Base-by-base conservation (phyloP, 768 basidiomycete genomes). In the Butyriboletus loyo region DNA sequence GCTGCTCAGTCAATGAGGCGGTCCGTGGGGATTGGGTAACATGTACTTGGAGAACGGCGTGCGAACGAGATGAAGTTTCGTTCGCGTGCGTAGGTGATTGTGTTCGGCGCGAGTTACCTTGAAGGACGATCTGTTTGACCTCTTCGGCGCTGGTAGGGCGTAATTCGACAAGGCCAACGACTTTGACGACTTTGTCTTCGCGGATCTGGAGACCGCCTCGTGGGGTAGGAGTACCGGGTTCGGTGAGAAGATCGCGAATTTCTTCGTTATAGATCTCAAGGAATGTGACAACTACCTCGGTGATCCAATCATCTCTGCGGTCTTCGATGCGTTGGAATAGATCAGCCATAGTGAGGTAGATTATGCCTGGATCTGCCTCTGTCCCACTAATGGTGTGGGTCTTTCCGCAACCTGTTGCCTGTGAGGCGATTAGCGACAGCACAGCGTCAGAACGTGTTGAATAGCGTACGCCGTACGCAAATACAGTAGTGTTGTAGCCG, bases 341-440 rank as follows among this genome's bases (percentile, higher is more conserved):
- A 71, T 98, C 96, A 39, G 91, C 85, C 95, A 98, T 98, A 19
- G 94, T 93, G 53, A 92, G 80, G 72, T 98, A 94, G 68, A 98
- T 97, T 62, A 97, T 85, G 28, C 97, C 97, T 17, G 92, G 92
- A 67, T 96, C 89, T 21, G 69, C 66, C 40, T 88, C 86, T 34
- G 89, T 87, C 52, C 96, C 96, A 62, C 93, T 97, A 69, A 99
- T 98, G 19, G 97, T 99, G 71, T 98, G 95, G 5, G 97, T 99
- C 73, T 99, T 99, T 58, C 97, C 97, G 68, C 97, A 98, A n/a
- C 97, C 97, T n/a, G 97, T 98, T 22, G 97, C 97, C 97, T 98
- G 64, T 19, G 38, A 52, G 39, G 55, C 47, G 43, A 58, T 63
- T 49, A 45, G 57, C 42, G 27, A 58, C 27, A 49, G 47, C 24